A percentile compares a stretch with the other conserved stretches of the same genome.
Conservation (phyloP, 192 early-diverging fungal genomes). For the Pecoramyces ruminantium region DNA sequence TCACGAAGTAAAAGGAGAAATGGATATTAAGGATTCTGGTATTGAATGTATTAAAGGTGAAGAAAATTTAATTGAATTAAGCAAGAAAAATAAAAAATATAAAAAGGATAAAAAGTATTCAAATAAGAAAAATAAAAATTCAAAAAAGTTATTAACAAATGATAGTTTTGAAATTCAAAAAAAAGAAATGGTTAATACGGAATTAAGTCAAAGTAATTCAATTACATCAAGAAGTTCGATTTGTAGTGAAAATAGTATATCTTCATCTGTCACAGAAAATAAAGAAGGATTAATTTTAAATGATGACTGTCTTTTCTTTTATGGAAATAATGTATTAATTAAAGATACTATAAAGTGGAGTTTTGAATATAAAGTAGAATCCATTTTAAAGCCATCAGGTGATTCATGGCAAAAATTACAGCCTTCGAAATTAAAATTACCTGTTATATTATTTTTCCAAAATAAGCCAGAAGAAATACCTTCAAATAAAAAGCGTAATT, state of each 20-base stretch:
- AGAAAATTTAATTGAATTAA: not conserved
- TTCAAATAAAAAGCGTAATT: not conserved
- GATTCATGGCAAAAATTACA: not conserved
- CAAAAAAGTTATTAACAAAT: not conserved
- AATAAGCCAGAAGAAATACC: not conserved
- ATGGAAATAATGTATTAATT: not conserved
- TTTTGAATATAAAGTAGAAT: not conserved
- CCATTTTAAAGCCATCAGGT: not conserved
- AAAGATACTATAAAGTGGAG: not conserved
- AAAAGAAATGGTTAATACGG: not conserved
- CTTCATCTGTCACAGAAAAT: not conserved
- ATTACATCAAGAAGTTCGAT: not conserved
- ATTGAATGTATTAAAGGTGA: not conserved
- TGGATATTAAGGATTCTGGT: not conserved
- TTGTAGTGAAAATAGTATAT: not conserved
- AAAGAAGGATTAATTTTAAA: not conserved
- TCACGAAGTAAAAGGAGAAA: not conserved
- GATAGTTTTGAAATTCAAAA: not conserved
- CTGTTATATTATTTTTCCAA: not conserved
- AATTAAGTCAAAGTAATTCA: not conserved
- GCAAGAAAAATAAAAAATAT: not conserved
- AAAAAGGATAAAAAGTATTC: not conserved
- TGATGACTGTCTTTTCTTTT: not conserved
- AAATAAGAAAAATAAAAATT: not conserved
- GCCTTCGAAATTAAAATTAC: not conserved